phyloP scores from a whole-genome alignment of 2,329 filamentous ascomycete genomes.

The Nothomitra cinnamomea region DNA sequence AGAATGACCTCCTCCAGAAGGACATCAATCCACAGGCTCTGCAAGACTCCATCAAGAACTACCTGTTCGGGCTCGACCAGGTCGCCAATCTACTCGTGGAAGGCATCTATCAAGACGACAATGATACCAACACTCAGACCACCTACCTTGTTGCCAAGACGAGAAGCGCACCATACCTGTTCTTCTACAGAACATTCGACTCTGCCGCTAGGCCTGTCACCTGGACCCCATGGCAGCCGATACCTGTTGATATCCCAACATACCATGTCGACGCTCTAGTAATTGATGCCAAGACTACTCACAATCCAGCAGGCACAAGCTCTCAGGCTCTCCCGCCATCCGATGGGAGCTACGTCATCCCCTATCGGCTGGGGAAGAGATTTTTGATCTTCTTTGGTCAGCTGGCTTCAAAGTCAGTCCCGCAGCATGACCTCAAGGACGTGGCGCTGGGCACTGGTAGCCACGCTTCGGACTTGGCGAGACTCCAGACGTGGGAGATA shows the following conservation, averaged over 20 bases:
- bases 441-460: too few relatives aligned
- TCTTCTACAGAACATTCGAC: constrained; percentile 9
- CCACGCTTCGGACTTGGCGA: too few relatives aligned
- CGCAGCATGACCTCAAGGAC: too few relatives aligned
- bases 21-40: constrained; percentile 9
- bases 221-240: constrained; percentile 13
- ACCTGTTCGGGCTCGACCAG: constrained; percentile 10
- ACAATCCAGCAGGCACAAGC: too few relatives aligned
- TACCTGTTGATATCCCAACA: constrained; percentile 13
- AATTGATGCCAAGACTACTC: too few relatives aligned
- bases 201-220: not conserved
- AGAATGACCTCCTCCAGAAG: constrained; percentile 13
- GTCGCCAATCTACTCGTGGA: constrained; percentile 9
- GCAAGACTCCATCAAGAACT: constrained; percentile 9
- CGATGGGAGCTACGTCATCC: constrained; percentile 12
- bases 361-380: too few relatives aligned
- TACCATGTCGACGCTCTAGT: constrained; percentile 10
- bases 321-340: too few relatives aligned
- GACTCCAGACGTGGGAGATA: constrained; percentile 9
- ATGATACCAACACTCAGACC: not conserved
- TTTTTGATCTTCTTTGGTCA: too few relatives aligned
- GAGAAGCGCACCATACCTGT: constrained; percentile 8
- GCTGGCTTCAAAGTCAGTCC: too few relatives aligned
- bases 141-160: constrained; percentile 13
- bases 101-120: constrained; percentile 4